Percentiles rank a stretch among this genome's conserved stretches.
Conservation (phyloP, 2,329 filamentous ascomycete genomes). For the Aureobasidium sp. region DNA sequence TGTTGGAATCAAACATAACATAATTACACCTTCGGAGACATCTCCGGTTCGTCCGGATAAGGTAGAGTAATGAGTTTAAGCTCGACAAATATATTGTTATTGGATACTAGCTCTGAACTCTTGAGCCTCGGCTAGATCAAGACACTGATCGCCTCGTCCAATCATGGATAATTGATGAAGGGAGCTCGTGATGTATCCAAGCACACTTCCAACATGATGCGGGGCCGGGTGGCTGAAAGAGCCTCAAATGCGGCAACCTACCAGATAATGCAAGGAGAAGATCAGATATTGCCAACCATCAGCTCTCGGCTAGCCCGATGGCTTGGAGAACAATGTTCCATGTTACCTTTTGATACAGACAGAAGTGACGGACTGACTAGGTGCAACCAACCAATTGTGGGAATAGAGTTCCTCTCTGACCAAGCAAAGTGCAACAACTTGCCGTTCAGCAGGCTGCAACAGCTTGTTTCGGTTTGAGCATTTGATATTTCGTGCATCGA, state of each 20-base stretch:
- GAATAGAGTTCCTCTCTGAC: background rate
- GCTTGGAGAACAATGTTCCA: background rate
- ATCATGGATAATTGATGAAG: background rate
- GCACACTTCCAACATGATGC: background rate
- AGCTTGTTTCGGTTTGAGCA: background rate
- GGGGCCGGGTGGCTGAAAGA: slow-evolving; percentile 11
- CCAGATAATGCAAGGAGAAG: slow-evolving; percentile 1
- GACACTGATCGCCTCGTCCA: background rate
- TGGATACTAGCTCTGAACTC: background rate
- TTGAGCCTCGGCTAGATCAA: background rate
- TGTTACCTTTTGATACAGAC: background rate
- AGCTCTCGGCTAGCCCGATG: background rate
- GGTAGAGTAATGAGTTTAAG: background rate
- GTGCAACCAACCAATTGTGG: too few species aligned
- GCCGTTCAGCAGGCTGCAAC: background rate
- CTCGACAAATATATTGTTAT: background rate
- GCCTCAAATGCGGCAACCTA: slow-evolving; percentile 1
- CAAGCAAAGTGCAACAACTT: background rate
- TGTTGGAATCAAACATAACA: too few species aligned
- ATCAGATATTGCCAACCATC: background rate
- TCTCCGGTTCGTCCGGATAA: background rate
- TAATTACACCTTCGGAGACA: background rate
- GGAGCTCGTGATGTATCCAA: background rate
- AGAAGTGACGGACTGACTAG: background rate
- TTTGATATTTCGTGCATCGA: background rate